Evolutionary conservation across 805 yeast species (phyloP), one percentile per base, ranked within the genome.

Genomic region (Candida caryicola): DNA sequence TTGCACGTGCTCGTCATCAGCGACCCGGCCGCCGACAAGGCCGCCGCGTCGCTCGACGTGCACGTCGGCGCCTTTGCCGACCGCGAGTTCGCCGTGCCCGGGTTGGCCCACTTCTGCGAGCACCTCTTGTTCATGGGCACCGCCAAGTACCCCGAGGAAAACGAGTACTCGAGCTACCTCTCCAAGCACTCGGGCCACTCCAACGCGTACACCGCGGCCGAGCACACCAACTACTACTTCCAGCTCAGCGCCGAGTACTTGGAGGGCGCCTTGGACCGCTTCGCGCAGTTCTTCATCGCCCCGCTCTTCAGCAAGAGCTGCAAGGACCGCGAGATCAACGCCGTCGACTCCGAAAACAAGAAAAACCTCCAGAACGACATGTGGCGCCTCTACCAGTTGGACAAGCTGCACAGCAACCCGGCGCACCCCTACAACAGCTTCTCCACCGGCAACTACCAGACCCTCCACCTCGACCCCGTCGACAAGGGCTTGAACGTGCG

Each of bases 261-360:
- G 43, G 79, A 82, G 44, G 96, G 95, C 4, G 96, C 97, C 0
- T 66, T 91, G 37, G 98, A 91, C 59, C 72, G 98, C 51, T 91
- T 91, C 60, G 77, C 96, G 4, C 98, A 91, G 59, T 91, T 91
- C 57, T 91, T 91, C 68, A 83, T 90, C 25, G 60, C 77, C 19
- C 99, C 99, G 1, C 66, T 91, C 49, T 91, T 91, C 54, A 68
- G 72, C 46, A 67, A 50, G 48, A 70, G 79, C 45, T 82, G 96
- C 55, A 86, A 88, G 55, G 96, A 89, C 55, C 74, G 97, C 39
- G 99, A 91, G 62, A 85, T 91, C 51, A 78, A 81, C 46, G 98
- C 98, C 1, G 98, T 91, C 7, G 96, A 91, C 61, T 85, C 95
- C 27, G 99, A 91, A 64, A 88, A 91, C 67, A 91, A 89, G 59